Conservation (phyloP, 2,329 filamentous ascomycete genomes). For the Cryoendolithus antarcticus region DNA sequence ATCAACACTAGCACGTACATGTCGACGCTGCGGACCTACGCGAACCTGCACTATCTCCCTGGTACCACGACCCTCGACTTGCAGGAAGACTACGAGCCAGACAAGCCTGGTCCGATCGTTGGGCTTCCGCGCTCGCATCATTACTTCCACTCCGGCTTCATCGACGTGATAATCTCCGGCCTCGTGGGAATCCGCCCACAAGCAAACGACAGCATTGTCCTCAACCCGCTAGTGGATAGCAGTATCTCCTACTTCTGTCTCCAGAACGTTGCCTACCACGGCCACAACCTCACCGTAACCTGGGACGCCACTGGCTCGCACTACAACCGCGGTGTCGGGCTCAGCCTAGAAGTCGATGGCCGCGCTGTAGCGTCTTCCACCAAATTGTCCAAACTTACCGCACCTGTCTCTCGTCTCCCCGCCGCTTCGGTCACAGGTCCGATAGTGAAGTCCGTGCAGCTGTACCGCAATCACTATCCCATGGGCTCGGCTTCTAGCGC, state of each 20-base stretch:
- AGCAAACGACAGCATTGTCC: constrained; percentile 26
- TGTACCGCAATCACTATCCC: constrained; percentile 21
- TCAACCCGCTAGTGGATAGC: constrained; percentile 27
- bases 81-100: constrained; percentile 33
- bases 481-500: constrained; percentile 21
- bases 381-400: constrained; percentile 16
- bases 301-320: constrained; percentile 27
- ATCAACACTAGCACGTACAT: constrained; percentile 26
- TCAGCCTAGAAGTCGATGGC: constrained; percentile 26
- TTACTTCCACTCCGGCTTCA: constrained; percentile 35
- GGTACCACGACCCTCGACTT: constrained; percentile 24
- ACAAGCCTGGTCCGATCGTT: constrained; percentile 30
- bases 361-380: constrained; percentile 20
- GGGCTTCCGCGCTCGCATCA: constrained; percentile 31
- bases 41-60: constrained; percentile 25
- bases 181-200: constrained; percentile 31
- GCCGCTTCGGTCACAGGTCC: constrained; percentile 8
- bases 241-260: constrained; percentile 30
- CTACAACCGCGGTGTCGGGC: constrained; percentile 20
- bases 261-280: constrained; percentile 31
- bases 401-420: constrained; percentile 11
- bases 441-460: constrained; percentile 27
- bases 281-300: constrained; percentile 29
- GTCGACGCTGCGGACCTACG: constrained; percentile 26
- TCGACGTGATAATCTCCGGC: constrained; percentile 30